A percentile compares a stretch with the other conserved stretches of the same genome.
phyloP scores from a whole-genome alignment of 2,329 filamentous ascomycete species.

The Ophiocordyceps camponoti-rufipedis region DNA sequence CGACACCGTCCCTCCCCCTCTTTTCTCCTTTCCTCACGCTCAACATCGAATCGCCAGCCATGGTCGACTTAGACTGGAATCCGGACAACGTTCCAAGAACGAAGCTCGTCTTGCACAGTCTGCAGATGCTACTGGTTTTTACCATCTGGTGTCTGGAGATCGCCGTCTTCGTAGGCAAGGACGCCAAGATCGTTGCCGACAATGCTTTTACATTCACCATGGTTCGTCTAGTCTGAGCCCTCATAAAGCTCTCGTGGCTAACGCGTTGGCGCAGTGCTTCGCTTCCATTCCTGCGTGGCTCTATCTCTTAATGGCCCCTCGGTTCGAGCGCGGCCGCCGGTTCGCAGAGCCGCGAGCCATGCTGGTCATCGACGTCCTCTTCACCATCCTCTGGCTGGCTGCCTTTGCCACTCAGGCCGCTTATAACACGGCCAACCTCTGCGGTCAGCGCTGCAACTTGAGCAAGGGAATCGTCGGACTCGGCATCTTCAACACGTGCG shows the following conservation, averaged over 20 bases:
- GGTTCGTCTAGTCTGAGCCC: slow-evolving; percentile 21
- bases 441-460: slow-evolving; percentile 35
- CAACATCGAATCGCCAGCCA: slow-evolving; percentile 6
- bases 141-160: slow-evolving; percentile 42
- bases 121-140: slow-evolving; percentile 35
- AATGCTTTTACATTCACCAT: slow-evolving; percentile 47
- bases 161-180: slow-evolving; percentile 32
- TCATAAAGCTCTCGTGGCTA: slow-evolving; percentile 3
- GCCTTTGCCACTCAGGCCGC: slow-evolving; percentile 47
- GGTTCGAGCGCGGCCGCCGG: slow-evolving; percentile 41
- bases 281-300: slow-evolving; percentile 44
- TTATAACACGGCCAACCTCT: slow-evolving; percentile 38
- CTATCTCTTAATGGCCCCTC: slow-evolving; percentile 45
- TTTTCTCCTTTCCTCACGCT: not conserved
- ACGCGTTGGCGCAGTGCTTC: slow-evolving; percentile 32
- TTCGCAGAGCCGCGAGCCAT: slow-evolving; percentile 45
- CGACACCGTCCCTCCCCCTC: no score
- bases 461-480: slow-evolving; percentile 46
- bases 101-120: slow-evolving; percentile 39
- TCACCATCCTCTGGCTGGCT: slow-evolving; percentile 44
- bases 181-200: slow-evolving; percentile 32
- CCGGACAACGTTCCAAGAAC: slow-evolving; percentile 32
- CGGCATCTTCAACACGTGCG: slow-evolving; percentile 45
- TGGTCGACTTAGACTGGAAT: slow-evolving; percentile 33
- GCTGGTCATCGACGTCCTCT: slow-evolving; percentile 37